Base-by-base conservation (phyloP, 2,329 filamentous ascomycete genomes). In the Blastomyces silverae region DNA sequence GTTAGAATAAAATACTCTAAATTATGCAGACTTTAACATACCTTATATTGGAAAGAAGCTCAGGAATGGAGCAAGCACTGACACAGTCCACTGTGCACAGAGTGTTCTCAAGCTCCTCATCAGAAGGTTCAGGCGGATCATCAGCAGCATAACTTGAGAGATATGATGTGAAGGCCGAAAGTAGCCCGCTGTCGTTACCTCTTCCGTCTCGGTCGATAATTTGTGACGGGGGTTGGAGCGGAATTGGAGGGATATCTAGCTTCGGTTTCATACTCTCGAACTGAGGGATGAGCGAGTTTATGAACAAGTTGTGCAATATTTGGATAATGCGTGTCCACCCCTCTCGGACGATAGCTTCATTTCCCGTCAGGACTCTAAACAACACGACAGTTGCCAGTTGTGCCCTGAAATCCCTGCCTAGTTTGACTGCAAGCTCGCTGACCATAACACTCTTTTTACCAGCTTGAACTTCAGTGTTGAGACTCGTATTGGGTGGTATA, bases 71-170 rank as follows among this genome's bases (percentile, higher is more conserved):
- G 75, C 94, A 99, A 56, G 91, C 89, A 70, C 90, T 93, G 53
- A 99, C 87, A 72, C 93, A 99, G 74, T 97, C 94, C 2, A 97
- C 90, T 0, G 94, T 93, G 74, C 90, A 94, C 11, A 99, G 81
- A 0, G 94, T 97, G 73, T 94, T 96, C 72, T 99, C 94, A 39
- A 99, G 83, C 75, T 99, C 94, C 74, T 97, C 93, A 69, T 97
- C 92, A 1, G 94, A 97, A 2, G 94, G 94, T 78, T 99, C 94
- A 0, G 94, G 94, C 15, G 94, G 94, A 73, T 99, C 94, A 76
- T 97, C 94, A 13, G 94, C 95, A 53, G 95, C 94, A 75, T 99
- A 97, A 75, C 93, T 97, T n/a, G 92, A 96, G 42, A 99, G 92
- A 72, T 97, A 99, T 5, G 90, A 96, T 0, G 93, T 95, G 71